phyloP scores from a whole-genome alignment of 176 grass and related monocot genomes.

The Melocanna baccifera region DNA sequence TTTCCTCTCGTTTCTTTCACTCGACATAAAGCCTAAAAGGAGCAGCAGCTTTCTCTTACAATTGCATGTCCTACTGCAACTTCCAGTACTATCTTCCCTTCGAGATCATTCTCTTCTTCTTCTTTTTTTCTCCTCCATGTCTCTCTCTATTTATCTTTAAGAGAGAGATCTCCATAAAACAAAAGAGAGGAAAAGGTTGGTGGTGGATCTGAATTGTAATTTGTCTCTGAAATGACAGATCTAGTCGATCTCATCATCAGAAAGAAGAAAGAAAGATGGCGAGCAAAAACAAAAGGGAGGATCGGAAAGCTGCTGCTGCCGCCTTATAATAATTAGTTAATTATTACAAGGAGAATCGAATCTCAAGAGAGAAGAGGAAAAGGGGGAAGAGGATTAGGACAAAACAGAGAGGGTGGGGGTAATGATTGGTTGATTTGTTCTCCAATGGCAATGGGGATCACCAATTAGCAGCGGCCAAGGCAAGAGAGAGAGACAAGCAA shows the following conservation, averaged over 20 bases:
- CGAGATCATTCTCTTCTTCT: neutral
- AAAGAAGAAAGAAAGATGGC: neutral
- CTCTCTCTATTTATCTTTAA: neutral
- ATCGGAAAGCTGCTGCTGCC: conserved; percentile 30
- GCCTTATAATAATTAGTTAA: conserved; percentile 22
- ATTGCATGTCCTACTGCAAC: neutral
- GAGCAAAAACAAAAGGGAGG: neutral
- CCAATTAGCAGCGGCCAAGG: conserved; percentile 11
- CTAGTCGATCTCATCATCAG: neutral
- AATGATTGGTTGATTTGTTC: conserved; percentile 32
- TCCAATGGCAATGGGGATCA: conserved; percentile 21
- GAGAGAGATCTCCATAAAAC: neutral
- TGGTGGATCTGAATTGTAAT: neutral
- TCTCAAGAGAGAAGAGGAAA: conserved; percentile 9
- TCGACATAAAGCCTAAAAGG: neutral
- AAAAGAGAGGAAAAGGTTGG: neutral
- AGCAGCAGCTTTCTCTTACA: neutral
- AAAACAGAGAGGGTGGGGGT: conserved; percentile 35
- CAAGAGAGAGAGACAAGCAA: conserved; percentile 3
- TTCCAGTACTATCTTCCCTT: neutral
- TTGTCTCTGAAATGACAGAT: neutral
- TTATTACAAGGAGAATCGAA: conserved; percentile 27
- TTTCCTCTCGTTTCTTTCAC: neutral
- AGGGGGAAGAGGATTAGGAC: conserved; percentile 36
- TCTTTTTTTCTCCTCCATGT: neutral